Conservation (phyloP, 441 rosid genomes). For the Dalechampia spathulata region DNA sequence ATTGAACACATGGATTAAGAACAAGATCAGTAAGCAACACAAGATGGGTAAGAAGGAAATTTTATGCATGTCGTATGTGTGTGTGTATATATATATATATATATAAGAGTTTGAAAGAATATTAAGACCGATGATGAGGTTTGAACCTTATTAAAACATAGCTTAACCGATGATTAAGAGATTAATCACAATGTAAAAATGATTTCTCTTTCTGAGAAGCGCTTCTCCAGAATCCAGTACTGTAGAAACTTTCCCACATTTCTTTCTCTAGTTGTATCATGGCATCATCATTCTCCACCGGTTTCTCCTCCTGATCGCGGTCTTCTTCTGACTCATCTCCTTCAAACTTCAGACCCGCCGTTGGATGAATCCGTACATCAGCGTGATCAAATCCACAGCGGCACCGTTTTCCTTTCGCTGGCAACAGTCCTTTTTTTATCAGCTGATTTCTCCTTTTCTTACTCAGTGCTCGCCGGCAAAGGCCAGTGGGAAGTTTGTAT, state of each 20-base stretch:
- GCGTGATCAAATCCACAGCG: constrained; percentile 20
- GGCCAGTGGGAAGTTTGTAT: constrained; percentile 35
- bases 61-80: too few relatives aligned
- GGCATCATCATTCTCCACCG: constrained; percentile 35
- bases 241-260: constrained; percentile 65
- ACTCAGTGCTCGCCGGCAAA: constrained; percentile 31
- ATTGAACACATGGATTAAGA: too few relatives aligned
- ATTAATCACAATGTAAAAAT: too few relatives aligned
- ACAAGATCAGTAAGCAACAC: too few relatives aligned
- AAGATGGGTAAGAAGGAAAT: too few relatives aligned
- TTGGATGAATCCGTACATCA: constrained; percentile 21
- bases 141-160: too few relatives aligned
- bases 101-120: too few relatives aligned
- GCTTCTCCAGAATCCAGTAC: constrained; percentile 73
- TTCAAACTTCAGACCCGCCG: constrained; percentile 8
- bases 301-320: constrained; percentile 22
- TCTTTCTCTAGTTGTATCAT: constrained; percentile 55
- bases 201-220: constrained; percentile 52
- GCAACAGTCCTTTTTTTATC: constrained; percentile 25
- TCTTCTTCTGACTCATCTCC: constrained; percentile 19
- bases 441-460: constrained; percentile 23
- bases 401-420: constrained; percentile 5
- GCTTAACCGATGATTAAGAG: too few relatives aligned
- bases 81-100: too few relatives aligned
- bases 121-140: too few relatives aligned